These are phyloP conservation scores for Pichia heedii DNA, from an alignment of 805 yeast species.

Conservation along the genomic window DNA sequence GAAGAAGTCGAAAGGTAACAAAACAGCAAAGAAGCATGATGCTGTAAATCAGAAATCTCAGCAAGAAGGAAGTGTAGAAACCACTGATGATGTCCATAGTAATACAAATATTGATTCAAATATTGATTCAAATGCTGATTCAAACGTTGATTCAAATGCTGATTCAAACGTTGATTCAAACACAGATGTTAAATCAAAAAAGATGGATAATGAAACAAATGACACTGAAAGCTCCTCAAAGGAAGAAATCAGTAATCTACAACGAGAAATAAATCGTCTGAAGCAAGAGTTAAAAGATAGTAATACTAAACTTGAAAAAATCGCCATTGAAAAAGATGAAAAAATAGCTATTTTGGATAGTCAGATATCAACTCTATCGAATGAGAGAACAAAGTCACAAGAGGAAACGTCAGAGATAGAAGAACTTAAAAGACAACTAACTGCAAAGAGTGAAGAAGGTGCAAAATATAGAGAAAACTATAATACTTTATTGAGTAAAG, in stretches of 20 bases:
- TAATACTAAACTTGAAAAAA: neutral
- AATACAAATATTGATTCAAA: too few species aligned
- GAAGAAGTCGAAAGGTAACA: too few species aligned
- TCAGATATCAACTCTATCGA: conserved; percentile 3
- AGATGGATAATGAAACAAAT: too few species aligned
- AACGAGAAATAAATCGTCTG: neutral
- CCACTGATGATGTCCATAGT: too few species aligned
- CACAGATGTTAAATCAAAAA: too few species aligned
- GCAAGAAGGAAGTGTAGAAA: too few species aligned
- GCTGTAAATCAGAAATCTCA: too few species aligned
- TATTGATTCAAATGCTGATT: too few species aligned
- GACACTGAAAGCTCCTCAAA: neutral
- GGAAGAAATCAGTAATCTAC: neutral
- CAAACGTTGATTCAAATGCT: too few species aligned
- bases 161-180: too few species aligned
- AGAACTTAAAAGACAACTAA: neutral
- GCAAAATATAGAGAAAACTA: conserved; percentile 51
- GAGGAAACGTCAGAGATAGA: neutral
- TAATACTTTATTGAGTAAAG: conserved; percentile 49
- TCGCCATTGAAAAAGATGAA: neutral
- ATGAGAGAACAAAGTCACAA: neutral
- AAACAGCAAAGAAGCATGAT: too few species aligned
- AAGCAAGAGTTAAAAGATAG: neutral
- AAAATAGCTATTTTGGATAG: conserved; percentile 2
- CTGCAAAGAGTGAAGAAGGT: conserved; percentile 37